Evolutionary conservation across 2,329 filamentous ascomycete species (phyloP).

Genomic region (Sphaerostilbella broomeana): DNA sequence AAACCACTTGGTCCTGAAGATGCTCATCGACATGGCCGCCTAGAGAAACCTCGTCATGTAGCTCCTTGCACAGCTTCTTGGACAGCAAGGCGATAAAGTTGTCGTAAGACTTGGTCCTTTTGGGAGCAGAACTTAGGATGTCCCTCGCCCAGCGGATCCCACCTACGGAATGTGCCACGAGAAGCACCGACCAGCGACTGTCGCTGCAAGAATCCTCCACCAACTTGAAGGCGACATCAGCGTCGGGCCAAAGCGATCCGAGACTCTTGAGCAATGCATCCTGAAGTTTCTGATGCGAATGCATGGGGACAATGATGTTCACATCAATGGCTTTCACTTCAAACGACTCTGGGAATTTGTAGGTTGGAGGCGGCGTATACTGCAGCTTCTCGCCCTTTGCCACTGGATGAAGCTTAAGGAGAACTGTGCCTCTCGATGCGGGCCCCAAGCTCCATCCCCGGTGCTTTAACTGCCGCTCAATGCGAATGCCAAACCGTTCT

Average conservation of each 20-base stretch:
- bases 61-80: constrained; percentile 36
- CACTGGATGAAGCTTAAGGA: constrained; percentile 34
- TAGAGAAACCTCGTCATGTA: constrained; percentile 39
- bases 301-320: constrained; percentile 42
- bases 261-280: constrained; percentile 35
- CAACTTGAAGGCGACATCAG: constrained; percentile 38
- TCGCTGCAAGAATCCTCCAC: constrained; percentile 46
- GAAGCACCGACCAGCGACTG: constrained; percentile 47
- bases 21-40: constrained; percentile 48
- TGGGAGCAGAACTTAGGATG: constrained; percentile 33
- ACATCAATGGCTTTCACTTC: constrained; percentile 42
- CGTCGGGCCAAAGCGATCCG: constrained; percentile 34
- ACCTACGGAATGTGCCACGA: constrained; percentile 45
- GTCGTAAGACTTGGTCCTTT: constrained; percentile 28
- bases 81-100: constrained; percentile 36
- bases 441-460: constrained; percentile 48
- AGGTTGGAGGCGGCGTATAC: constrained; percentile 23
- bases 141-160: constrained; percentile 46
- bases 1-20: constrained; percentile 55
- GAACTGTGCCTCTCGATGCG: constrained; percentile 35
- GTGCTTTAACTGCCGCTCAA: constrained; percentile 37
- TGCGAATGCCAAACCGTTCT: constrained; percentile 40
- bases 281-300: constrained; percentile 37
- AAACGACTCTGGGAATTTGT: constrained; percentile 22
- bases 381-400: constrained; percentile 30